phyloP scores from a whole-genome alignment of 2,329 filamentous ascomycete species.

The Cladosporium colombiae region DNA sequence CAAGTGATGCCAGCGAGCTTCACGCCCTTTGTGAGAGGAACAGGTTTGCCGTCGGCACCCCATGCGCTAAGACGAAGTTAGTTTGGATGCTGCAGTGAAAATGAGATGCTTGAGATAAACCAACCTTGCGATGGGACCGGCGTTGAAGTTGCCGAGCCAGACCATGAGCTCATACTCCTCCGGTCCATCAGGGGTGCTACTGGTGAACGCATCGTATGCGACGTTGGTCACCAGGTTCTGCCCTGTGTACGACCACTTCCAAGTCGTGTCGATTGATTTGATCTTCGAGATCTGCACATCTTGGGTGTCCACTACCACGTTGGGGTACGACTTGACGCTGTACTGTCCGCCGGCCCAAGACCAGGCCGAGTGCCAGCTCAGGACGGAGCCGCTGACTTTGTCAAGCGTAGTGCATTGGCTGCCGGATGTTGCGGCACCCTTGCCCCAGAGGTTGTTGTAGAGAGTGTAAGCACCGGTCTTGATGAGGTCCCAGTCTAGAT shows the following conservation, averaged over 20 bases:
- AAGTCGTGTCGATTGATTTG: constrained; percentile 47
- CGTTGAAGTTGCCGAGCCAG: constrained; percentile 60
- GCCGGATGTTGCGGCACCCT: constrained; percentile 43
- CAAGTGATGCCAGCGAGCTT: constrained; percentile 57
- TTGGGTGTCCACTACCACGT: constrained; percentile 40
- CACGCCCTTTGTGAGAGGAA: constrained; percentile 52
- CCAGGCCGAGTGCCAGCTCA: constrained; percentile 48
- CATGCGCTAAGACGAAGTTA: constrained; percentile 48
- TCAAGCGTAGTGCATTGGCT: constrained; percentile 50
- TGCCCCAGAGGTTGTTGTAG: constrained; percentile 49
- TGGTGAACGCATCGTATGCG: constrained; percentile 63
- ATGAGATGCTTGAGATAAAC: constrained; percentile 38
- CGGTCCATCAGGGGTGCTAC: constrained; percentile 46
- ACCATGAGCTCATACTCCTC: constrained; percentile 66
- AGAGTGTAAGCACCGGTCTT: constrained; percentile 38
- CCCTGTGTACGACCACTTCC: constrained; percentile 54
- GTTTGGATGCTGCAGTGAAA: constrained; percentile 52
- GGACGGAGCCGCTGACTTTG: constrained; percentile 38
- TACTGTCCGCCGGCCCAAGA: constrained; percentile 34
- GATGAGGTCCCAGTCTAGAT: constrained; percentile 31
- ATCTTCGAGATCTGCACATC: constrained; percentile 39
- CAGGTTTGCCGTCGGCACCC: constrained; percentile 32
- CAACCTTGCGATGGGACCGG: constrained; percentile 59
- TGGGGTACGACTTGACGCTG: constrained; percentile 49
- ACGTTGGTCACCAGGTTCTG: constrained; percentile 57